Percentiles rank a stretch among this genome's conserved stretches.
Evolutionary conservation across 2,329 filamentous ascomycete species (phyloP).

Genomic region (Pyricularia sp.): DNA sequence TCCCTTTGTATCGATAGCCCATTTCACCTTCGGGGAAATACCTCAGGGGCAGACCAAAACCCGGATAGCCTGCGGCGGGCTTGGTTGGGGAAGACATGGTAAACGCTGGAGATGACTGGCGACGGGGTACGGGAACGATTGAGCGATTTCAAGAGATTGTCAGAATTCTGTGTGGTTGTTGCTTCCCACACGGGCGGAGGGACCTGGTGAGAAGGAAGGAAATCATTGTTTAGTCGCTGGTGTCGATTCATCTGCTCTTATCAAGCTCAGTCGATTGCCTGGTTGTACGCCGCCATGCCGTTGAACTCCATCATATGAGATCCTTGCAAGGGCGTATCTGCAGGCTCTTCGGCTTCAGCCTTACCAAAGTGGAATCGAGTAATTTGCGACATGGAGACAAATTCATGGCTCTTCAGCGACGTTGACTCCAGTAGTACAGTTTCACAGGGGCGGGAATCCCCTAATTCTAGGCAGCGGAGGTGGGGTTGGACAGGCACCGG

Average conservation of each 20-base stretch:
- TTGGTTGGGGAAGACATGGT: not conserved
- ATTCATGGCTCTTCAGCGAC: not conserved
- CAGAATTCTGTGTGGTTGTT: not conserved
- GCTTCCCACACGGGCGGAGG: not conserved
- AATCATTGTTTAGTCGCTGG: not conserved
- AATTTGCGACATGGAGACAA: not conserved
- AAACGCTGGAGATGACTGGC: not conserved
- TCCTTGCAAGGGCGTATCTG: not conserved
- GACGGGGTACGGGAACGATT: no score
- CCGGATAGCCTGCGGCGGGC: not conserved
- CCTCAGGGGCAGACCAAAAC: not conserved
- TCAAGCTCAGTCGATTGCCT: not conserved
- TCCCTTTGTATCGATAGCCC: not conserved
- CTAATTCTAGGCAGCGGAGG: not conserved
- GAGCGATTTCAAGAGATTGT: not conserved
- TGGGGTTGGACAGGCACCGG: not conserved
- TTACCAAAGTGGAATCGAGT: not conserved
- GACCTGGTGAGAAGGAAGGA: not conserved
- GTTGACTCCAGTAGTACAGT: not conserved
- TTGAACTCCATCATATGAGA: not conserved
- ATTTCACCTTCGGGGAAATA: not conserved
- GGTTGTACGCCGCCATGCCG: not conserved
- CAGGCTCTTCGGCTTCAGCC: not conserved
- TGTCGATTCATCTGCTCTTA: not conserved
- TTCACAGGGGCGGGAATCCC: not conserved